These are phyloP conservation scores for Phylloporus arenicola DNA, from an alignment of 768 basidiomycete species.

Conservation along the genomic window DNA sequence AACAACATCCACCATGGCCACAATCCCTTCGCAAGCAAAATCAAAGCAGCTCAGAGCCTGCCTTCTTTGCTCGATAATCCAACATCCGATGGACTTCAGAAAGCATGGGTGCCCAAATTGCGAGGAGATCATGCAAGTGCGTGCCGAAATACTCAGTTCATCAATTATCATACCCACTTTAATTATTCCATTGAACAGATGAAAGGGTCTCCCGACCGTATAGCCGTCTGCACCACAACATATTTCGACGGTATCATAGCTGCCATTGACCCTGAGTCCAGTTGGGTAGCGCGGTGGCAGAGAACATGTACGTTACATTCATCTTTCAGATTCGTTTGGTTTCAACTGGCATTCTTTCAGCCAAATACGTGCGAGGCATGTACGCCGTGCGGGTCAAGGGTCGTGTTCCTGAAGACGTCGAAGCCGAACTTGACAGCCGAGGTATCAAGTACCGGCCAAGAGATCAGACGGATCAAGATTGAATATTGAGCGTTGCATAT, in stretches of 20 bases:
- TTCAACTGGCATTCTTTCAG: slow-evolving; percentile 36
- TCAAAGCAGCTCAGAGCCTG: slow-evolving; percentile 84
- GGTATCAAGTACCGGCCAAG: slow-evolving; percentile 83
- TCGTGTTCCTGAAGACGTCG: slow-evolving; percentile 79
- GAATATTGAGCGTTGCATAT: slow-evolving; percentile 29
- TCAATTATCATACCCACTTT: not conserved
- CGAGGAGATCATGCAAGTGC: slow-evolving; percentile 88
- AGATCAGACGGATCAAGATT: slow-evolving; percentile 76
- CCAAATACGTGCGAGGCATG: slow-evolving; percentile 85
- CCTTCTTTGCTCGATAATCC: slow-evolving; percentile 88
- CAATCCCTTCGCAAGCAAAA: slow-evolving; percentile 55
- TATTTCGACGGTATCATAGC: slow-evolving; percentile 92
- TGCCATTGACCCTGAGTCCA: slow-evolving; percentile 76
- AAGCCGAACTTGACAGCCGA: slow-evolving; percentile 69
- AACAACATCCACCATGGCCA: slow-evolving; percentile 24
- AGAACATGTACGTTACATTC: slow-evolving; percentile 62
- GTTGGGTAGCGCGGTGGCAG: slow-evolving; percentile 98
- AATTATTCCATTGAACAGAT: slow-evolving; percentile 47
- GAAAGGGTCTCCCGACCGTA: slow-evolving; percentile 80
- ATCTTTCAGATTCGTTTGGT: not conserved
- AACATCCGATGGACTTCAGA: slow-evolving; percentile 76
- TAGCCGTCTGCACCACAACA: slow-evolving; percentile 81
- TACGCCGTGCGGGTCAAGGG: slow-evolving; percentile 91
- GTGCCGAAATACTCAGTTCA: slow-evolving; percentile 20
- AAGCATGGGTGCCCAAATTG: slow-evolving; percentile 93